A percentile compares a stretch with the other conserved stretches of the same genome.
Evolutionary conservation across 257 asterid species (phyloP).

Genomic region (Rhazya stricta): DNA sequence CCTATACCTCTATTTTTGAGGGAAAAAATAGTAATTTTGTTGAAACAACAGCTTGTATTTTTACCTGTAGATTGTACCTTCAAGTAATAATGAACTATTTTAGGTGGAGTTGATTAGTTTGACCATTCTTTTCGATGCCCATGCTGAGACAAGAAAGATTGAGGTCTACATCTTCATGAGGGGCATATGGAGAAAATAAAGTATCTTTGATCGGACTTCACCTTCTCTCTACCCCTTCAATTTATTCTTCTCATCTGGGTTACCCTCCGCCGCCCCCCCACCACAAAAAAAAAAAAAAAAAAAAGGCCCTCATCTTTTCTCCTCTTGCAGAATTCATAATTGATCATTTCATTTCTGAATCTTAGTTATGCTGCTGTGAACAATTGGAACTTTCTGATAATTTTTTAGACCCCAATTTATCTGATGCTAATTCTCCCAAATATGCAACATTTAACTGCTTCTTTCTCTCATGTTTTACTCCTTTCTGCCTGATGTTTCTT

Average conservation of each 20-base stretch:
- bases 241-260: neutral
- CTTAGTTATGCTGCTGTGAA: neutral
- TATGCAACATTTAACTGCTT: no score
- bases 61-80: no score
- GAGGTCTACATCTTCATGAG: neutral
- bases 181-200: neutral
- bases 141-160: neutral
- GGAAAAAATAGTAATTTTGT: no score
- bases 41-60: no score
- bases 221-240: neutral
- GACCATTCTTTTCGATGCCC: neutral
- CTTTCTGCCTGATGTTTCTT: no score
- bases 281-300: no score
- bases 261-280: no score
- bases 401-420: neutral
- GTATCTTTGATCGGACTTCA: no score
- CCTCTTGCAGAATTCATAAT: neutral
- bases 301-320: no score
- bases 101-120: neutral
- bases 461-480: no score
- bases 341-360: neutral
- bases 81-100: no score
- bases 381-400: neutral
- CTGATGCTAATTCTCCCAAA: neutral
- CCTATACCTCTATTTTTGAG: no score